phyloP scores from a whole-genome alignment of 257 asterid species.

The Petunia secreta region DNA sequence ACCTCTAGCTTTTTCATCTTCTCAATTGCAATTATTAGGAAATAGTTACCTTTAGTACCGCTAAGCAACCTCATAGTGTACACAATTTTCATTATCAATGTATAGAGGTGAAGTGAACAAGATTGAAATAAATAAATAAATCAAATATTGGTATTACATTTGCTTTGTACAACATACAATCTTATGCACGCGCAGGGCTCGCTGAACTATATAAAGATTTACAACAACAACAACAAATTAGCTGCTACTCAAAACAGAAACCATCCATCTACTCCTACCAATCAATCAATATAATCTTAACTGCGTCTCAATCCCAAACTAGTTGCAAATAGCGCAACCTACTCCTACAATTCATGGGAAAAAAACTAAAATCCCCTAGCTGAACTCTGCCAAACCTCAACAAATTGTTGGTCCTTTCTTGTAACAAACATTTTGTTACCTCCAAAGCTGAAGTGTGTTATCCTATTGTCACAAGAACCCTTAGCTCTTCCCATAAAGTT shows the following conservation, averaged over 20 bases:
- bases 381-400: constrained; percentile 84
- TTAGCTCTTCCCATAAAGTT: constrained; percentile 73
- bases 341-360: background rate
- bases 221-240: background rate
- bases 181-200: too few relatives aligned
- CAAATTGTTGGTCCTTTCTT: constrained; percentile 66
- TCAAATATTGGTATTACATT: background rate
- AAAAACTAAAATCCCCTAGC: constrained; percentile 38
- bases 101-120: background rate
- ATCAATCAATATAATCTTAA: background rate
- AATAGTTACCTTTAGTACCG: too few relatives aligned
- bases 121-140: background rate
- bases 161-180: background rate
- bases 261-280: background rate
- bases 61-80: too few relatives aligned
- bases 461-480: constrained; percentile 60
- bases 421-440: constrained; percentile 84
- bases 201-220: background rate
- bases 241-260: background rate
- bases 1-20: too few relatives aligned
- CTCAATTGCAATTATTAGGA: too few relatives aligned
- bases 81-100: too few relatives aligned
- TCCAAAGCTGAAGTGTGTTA: constrained; percentile 62
- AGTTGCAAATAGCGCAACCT: background rate
- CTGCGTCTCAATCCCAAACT: background rate